Percentiles rank a stretch among this genome's conserved stretches.
These are phyloP conservation scores for Pestalotiopsis fici DNA, from an alignment of 2,329 filamentous ascomycete species.

Conservation along the genomic window DNA sequence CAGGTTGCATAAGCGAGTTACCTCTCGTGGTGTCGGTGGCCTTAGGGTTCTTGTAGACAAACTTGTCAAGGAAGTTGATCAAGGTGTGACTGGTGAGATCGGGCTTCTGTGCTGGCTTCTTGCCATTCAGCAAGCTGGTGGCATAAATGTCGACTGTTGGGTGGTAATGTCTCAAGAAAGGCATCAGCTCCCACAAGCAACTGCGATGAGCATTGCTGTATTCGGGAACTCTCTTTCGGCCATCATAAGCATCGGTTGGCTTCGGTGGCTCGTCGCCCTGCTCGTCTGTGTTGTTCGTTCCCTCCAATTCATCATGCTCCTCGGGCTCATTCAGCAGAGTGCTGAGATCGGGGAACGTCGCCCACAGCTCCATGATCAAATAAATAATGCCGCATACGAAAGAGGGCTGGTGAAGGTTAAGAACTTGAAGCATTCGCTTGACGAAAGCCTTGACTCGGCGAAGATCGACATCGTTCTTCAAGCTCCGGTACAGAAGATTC, in stretches of 20 bases:
- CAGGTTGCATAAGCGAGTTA: slow-evolving; percentile 94
- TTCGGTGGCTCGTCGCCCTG: slow-evolving; percentile 19
- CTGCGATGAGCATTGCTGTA: slow-evolving; percentile 91
- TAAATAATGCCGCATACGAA: slow-evolving; percentile 95
- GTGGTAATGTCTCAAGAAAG: slow-evolving; percentile 82
- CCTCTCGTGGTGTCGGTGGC: slow-evolving; percentile 68
- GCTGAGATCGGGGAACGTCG: slow-evolving; percentile 77
- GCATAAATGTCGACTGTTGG: slow-evolving; percentile 90
- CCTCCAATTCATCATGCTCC: slow-evolving; percentile 71
- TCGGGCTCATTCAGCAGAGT: slow-evolving; percentile 81
- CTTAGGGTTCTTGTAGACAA: slow-evolving; percentile 96
- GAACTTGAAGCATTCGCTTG: slow-evolving; percentile 86
- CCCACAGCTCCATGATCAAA: slow-evolving; percentile 78
- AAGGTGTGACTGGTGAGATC: slow-evolving; percentile 88
- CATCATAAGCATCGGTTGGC: slow-evolving; percentile 65
- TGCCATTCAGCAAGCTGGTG: slow-evolving; percentile 66
- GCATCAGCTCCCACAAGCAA: slow-evolving; percentile 91
- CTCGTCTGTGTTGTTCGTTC: slow-evolving; percentile 29
- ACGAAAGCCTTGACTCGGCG: slow-evolving; percentile 94
- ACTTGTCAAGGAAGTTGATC: slow-evolving; percentile 95
- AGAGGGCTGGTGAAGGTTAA: slow-evolving; percentile 85
- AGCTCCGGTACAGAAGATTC: slow-evolving; percentile 83
- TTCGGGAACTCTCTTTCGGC: slow-evolving; percentile 87
- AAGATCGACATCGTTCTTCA: slow-evolving; percentile 88
- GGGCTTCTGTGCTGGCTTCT: slow-evolving; percentile 79